Conservation (phyloP, 176 grass and related monocot species). For the Bolboschoenus planiculmis region DNA sequence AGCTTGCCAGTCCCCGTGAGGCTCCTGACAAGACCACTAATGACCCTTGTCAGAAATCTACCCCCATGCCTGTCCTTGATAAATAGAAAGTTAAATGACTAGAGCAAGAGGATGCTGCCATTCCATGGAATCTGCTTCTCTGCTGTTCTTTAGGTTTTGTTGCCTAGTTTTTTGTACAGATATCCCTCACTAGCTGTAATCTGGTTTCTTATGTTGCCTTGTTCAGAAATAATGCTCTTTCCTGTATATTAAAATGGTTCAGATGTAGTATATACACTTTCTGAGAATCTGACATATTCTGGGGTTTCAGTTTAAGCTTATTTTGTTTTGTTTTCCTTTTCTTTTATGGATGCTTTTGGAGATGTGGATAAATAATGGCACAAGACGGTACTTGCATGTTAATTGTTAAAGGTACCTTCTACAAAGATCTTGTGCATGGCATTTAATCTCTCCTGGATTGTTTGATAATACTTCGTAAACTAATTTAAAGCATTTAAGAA, state of each 20-base stretch:
- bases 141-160: neutral
- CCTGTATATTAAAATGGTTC: neutral
- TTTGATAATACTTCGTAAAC: neutral
- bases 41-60: constrained; percentile 43
- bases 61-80: constrained; percentile 53
- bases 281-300: neutral
- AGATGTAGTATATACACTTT: neutral
- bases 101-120: constrained; percentile 32
- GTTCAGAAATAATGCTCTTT: neutral
- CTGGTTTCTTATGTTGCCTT: neutral
- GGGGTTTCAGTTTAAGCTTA: neutral
- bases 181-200: neutral
- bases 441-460: neutral
- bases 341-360: neutral
- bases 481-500: too few species aligned
- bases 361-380: neutral
- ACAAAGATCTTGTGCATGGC: neutral
- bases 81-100: constrained; percentile 45
- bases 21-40: constrained; percentile 32
- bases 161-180: neutral
- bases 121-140: neutral
- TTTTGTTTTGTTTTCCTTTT: too few species aligned
- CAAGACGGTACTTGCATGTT: neutral
- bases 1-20: constrained; percentile 54
- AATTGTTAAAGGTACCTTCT: neutral